Evolutionary conservation across 1,284 basidiomycete genomes (phyloP), one percentile per base, ranked within the genome.

Genomic region (Ganoderma sinense): DNA sequence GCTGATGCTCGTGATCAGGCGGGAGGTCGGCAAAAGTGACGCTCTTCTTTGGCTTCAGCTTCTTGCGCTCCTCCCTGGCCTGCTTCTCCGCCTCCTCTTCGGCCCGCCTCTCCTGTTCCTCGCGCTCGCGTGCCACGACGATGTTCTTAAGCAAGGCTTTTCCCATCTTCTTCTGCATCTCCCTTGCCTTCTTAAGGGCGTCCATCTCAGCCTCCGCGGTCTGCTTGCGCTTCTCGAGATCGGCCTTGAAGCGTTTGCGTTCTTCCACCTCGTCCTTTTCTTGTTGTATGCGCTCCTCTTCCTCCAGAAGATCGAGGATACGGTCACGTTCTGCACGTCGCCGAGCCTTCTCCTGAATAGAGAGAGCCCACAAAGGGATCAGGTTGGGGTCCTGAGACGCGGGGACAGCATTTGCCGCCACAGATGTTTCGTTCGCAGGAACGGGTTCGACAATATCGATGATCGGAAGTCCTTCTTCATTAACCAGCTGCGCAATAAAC

Each of bases 101-200:
- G 67, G 79, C 75, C 36, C 74, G 71, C 61, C 71, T 73, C 66
- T 80, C 80, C 65, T 80, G 72, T 59, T 83, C 83, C 58, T 82
- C 84, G 62, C 79, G 75, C 69, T 84, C 83, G 26, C 81, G 81
- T n/a, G 82, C 79, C 58, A 84, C 80, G 4, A 83, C 80, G 60
- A 87, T 75, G 69, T 85, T 86, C 64, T 80, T 79, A 51, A 94
- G 71, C 51, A 94, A 82, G 0, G 91, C 89, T 73, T 86, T 89
- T 1, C 91, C 93, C 91, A 94, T 92, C 80, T 88, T 92, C 82
- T 88, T 92, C 78, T 93, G 91, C 76, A 92, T 82, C 68, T 89
- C 89, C 68, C 85, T 86, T 3, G 86, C 83, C 45, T 84, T 84
- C 70, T 87, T 87, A 43, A 89, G 71, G 59, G 80, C 84, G 59